These are phyloP conservation scores for Cystobasidium pallidum DNA, from an alignment of 1,284 basidiomycete species.

Conservation along the genomic window DNA sequence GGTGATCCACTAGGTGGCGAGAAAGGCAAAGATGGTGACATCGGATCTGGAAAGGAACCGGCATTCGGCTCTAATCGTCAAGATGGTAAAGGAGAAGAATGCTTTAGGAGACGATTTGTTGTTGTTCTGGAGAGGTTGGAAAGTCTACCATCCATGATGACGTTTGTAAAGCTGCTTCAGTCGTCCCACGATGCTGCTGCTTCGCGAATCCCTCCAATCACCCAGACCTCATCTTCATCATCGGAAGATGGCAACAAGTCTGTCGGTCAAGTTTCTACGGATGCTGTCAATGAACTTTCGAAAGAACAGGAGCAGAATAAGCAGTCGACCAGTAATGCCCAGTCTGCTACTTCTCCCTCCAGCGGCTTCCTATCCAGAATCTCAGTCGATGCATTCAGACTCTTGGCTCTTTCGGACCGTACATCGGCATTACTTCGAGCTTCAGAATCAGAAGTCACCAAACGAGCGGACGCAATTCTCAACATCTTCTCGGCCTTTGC, in stretches of 20 bases:
- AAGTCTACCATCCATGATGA: constrained; percentile 68
- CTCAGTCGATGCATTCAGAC: constrained; percentile 71
- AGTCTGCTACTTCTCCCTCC: background rate
- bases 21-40: constrained; percentile 42
- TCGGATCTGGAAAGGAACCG: background rate
- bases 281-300: background rate
- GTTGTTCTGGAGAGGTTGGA: constrained; percentile 90
- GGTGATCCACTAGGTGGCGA: background rate
- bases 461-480: constrained; percentile 76
- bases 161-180: constrained; percentile 61
- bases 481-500: constrained; percentile 82
- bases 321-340: background rate
- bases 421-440: constrained; percentile 83
- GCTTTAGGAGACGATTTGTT: constrained; percentile 66
- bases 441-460: constrained; percentile 67
- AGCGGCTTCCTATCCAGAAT: constrained; percentile 2
- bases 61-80: background rate
- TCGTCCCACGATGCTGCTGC: constrained; percentile 46
- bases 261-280: background rate
- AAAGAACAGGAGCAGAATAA: background rate
- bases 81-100: constrained; percentile 44
- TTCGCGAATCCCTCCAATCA: constrained; percentile 2
- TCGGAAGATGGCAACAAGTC: constrained; percentile 8
- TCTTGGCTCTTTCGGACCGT: constrained; percentile 85
- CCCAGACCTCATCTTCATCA: background rate